phyloP scores from a whole-genome alignment of 2,329 filamentous ascomycete genomes.

The Ceratocystis cubensis region DNA sequence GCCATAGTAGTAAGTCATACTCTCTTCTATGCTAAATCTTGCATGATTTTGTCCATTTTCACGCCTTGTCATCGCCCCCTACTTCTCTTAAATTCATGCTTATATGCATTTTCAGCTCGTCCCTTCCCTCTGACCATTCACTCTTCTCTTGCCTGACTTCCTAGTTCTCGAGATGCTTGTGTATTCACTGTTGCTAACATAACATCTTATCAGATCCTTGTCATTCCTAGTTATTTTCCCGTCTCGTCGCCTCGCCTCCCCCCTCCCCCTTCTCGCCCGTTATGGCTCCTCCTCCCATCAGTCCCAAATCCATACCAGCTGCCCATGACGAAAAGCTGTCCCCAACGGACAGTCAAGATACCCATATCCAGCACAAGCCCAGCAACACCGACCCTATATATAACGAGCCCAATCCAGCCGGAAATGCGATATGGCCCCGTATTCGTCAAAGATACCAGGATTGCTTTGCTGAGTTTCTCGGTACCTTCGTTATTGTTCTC shows the following conservation, averaged over 20 bases:
- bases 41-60: neutral
- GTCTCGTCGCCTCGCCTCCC: neutral
- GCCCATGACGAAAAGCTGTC: neutral
- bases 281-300: constrained; percentile 4
- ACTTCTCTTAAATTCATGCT: neutral
- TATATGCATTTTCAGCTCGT: neutral
- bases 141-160: neutral
- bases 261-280: neutral
- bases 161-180: neutral
- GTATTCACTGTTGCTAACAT: neutral
- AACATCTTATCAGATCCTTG: neutral
- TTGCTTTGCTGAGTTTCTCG: constrained; percentile 54
- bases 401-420: neutral
- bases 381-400: constrained; percentile 2
- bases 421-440: constrained; percentile 36
- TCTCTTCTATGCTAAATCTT: neutral
- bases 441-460: constrained; percentile 42
- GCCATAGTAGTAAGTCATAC: neutral
- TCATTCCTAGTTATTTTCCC: neutral
- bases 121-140: neutral
- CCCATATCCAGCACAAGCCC: constrained; percentile 6
- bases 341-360: neutral
- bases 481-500: constrained; percentile 53
- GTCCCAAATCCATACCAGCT: neutral
- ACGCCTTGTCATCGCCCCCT: neutral